Base-by-base conservation (phyloP, 805 yeast species). In the Maudiozyma serrabonitensis region DNA sequence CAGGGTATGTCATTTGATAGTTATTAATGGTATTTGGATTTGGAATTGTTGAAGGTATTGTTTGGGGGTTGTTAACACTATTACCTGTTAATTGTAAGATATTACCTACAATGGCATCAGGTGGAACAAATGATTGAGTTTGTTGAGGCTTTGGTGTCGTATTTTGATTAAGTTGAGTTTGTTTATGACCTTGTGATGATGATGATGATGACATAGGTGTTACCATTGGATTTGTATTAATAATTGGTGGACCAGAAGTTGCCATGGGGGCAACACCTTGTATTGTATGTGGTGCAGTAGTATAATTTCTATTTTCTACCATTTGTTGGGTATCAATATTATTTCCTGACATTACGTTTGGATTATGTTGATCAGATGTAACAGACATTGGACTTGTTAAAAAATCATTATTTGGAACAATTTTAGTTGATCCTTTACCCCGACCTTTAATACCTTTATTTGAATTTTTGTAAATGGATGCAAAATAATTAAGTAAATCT, bases 401-500 rank as follows among this genome's bases (percentile, higher is more conserved):
- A 1, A 37, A 21, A 15, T 49, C 42, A 19, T 49, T 47, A 23
- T 50, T 48, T 28, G 55, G 61, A 19, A 52, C 42, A 6, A 57
- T 51, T 18, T 52, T 52, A 18, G 61, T 52, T 23, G 56, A 52
- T 2, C 60, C 62, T 58, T 80, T 86, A 5, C 97, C 97, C 51
- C 97, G 77, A 26, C 97, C 97, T 57, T 87, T 81, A 53, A 90
- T 90, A 18, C 97, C 97, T 60, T 87, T 80, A 62, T 90, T 90
- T 43, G 93, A 79, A 64, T 90, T 88, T 66, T 87, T 87, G 69
- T 91, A 90, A 50, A 90, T 73, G 39, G 80, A 77, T 41, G 89
- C 81, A 67, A 90, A 87, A 67, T 91, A 90, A 32, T 79, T 76
- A 58, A 90, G 73, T 56, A 88, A 61, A 39, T 81, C 84, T 52